Evolutionary conservation across 208 protist species (phyloP).

Genomic region (Crithidia brevicula): DNA sequence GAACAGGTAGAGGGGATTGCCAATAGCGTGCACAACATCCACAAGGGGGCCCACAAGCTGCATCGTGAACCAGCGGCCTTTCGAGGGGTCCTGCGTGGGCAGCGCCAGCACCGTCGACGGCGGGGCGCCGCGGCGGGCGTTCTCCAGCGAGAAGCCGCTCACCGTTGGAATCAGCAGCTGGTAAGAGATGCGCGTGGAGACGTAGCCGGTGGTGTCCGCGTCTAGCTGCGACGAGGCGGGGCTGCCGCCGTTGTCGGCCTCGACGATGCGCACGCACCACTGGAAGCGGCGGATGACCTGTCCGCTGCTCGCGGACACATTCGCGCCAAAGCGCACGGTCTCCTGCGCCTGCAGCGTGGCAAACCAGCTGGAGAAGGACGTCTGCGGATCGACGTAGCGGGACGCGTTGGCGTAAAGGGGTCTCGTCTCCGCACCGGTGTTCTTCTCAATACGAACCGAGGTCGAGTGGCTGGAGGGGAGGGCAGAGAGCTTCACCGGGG

Average conservation of each 20-base stretch:
- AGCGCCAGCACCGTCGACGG: constrained; percentile 39
- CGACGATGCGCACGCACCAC: constrained; percentile 70
- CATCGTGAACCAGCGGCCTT: constrained; percentile 61
- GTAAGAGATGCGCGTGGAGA: constrained; percentile 64
- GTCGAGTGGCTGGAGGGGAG: constrained; percentile 46
- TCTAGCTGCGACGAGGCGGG: too few relatives aligned
- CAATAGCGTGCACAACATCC: constrained; percentile 44
- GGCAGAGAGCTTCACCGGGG: constrained; percentile 49
- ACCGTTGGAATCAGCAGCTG: constrained; percentile 50
- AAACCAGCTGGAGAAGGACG: constrained; percentile 69
- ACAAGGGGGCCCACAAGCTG: constrained; percentile 63
- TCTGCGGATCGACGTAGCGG: constrained; percentile 66
- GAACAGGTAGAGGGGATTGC: constrained; percentile 72
- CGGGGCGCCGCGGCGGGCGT: neutral
- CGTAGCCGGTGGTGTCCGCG: constrained; percentile 27
- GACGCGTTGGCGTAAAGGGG: constrained; percentile 30
- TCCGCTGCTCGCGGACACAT: constrained; percentile 16
- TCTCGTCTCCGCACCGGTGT: neutral
- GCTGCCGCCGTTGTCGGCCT: constrained; percentile 16
- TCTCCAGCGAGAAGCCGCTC: constrained; percentile 48
- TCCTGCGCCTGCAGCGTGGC: constrained; percentile 50
- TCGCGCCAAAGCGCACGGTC: constrained; percentile 51
- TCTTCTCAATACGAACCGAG: constrained; percentile 13
- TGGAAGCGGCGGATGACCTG: constrained; percentile 53
- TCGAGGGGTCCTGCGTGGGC: constrained; percentile 45